Conservation (phyloP, 2,329 filamentous ascomycete genomes). For the Hypoxylon sp. region DNA sequence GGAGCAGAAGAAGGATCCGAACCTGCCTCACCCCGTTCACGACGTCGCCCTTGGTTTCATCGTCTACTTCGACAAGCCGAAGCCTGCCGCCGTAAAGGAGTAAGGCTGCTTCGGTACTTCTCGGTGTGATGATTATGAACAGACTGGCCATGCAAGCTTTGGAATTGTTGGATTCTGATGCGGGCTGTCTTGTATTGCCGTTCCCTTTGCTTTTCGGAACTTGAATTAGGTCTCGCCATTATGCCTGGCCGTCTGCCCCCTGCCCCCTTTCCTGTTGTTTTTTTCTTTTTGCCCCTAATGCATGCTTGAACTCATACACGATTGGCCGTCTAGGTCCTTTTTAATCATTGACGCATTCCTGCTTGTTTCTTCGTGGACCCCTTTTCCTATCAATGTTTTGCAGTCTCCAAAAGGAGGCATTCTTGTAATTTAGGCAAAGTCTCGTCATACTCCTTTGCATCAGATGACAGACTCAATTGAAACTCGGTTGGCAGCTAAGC, state of each 20-base stretch:
- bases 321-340: neutral
- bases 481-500: neutral
- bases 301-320: neutral
- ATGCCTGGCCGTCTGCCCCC: neutral
- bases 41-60: constrained; percentile 1
- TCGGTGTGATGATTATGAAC: neutral
- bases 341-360: neutral
- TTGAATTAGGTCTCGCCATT: neutral
- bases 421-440: neutral
- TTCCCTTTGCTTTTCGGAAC: neutral
- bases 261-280: neutral
- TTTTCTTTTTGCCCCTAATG: neutral
- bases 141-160: neutral
- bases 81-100: neutral
- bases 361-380: neutral
- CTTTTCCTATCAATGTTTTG: neutral
- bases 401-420: neutral
- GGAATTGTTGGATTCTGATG: neutral
- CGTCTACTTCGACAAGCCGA: neutral
- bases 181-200: neutral
- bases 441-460: neutral
- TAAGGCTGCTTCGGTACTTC: neutral
- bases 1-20: neutral
- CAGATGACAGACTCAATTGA: neutral
- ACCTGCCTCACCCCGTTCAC: neutral